phyloP scores from a whole-genome alignment of 2,329 filamentous ascomycete genomes.

The Fusarium temperatum region DNA sequence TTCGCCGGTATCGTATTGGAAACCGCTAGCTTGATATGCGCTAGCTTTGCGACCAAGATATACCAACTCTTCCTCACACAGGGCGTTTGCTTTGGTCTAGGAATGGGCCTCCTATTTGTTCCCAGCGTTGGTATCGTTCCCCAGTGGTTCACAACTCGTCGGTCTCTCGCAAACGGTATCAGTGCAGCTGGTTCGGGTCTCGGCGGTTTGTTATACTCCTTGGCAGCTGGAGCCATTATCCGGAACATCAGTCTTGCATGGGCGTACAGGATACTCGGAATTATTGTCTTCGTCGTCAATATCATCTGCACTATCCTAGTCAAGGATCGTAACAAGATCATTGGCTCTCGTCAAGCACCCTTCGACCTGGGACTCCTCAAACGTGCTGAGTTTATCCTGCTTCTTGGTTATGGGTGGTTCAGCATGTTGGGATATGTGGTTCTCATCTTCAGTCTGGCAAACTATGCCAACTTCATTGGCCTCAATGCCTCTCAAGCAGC shows the following conservation, averaged over 20 bases:
- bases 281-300: constrained; percentile 72
- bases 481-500: constrained; percentile 73
- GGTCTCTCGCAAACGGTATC: constrained; percentile 76
- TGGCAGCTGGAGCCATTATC: constrained; percentile 76
- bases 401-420: constrained; percentile 75
- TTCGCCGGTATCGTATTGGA: constrained; percentile 72
- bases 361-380: constrained; percentile 73
- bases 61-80: constrained; percentile 83
- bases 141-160: constrained; percentile 76
- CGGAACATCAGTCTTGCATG: constrained; percentile 69
- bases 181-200: constrained; percentile 75
- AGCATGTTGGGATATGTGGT: constrained; percentile 79
- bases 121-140: constrained; percentile 72
- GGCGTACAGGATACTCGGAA: constrained; percentile 73
- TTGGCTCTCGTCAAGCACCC: constrained; percentile 72
- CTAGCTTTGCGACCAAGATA: constrained; percentile 72
- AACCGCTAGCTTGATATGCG: constrained; percentile 71
- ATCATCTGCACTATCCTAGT: constrained; percentile 69
- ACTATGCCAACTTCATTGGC: constrained; percentile 75
- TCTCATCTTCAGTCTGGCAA: constrained; percentile 79
- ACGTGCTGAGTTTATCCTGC: constrained; percentile 68
- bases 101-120: constrained; percentile 81
- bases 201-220: constrained; percentile 76
- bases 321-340: constrained; percentile 74
- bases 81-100: constrained; percentile 79